Evolutionary conservation across 2,329 filamentous ascomycete genomes (phyloP).

Genomic region (Sarocladiaceae sp.): DNA sequence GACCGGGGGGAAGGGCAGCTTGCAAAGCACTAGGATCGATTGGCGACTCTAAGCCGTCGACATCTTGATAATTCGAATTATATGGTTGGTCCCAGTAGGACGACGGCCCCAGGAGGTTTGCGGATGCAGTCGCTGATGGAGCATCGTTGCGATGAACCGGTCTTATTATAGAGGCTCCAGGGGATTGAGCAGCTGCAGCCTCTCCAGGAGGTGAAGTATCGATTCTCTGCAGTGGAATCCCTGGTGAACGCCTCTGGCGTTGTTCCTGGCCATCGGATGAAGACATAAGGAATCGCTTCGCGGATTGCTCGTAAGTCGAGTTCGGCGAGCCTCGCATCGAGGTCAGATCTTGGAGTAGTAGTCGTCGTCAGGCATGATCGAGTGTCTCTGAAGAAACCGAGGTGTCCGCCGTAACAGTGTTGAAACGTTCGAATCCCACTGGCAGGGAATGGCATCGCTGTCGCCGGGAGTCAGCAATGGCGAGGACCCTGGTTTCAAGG

Average conservation of each 20-base stretch:
- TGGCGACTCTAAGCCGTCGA: constrained; percentile 39
- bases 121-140: constrained; percentile 10
- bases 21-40: constrained; percentile 51
- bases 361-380: background rate
- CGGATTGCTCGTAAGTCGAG: background rate
- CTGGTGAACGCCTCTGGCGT: constrained; percentile 1
- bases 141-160: background rate
- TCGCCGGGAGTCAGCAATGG: background rate
- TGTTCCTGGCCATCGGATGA: background rate
- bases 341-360: background rate
- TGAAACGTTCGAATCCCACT: background rate
- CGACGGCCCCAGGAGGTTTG: constrained; percentile 39
- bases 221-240: constrained; percentile 5
- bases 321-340: background rate
- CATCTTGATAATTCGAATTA: constrained; percentile 30
- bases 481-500: constrained; percentile 1
- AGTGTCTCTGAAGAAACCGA: background rate
- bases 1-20: constrained; percentile 50
- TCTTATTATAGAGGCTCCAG: background rate
- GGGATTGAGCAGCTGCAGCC: background rate
- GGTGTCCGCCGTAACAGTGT: background rate
- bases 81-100: constrained; percentile 51
- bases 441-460: background rate
- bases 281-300: background rate
- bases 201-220: constrained; percentile 3